Conservation (phyloP, 1,284 basidiomycete species). For the Coniferiporia sulphurascens region DNA sequence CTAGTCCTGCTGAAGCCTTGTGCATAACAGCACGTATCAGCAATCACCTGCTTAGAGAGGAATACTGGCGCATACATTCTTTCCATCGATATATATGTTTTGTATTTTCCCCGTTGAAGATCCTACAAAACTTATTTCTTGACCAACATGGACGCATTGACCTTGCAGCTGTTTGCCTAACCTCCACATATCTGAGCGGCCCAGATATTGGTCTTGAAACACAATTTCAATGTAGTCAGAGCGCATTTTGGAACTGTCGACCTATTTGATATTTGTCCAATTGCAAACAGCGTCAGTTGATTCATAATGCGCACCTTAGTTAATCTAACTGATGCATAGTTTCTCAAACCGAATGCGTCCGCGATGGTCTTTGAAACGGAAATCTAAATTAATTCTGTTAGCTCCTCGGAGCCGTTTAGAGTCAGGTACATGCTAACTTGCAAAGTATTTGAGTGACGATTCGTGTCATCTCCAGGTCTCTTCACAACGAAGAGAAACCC, state of each 20-base stretch:
- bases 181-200: constrained; percentile 91
- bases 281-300: constrained; percentile 12
- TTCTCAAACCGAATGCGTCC: constrained; percentile 63
- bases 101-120: constrained; percentile 77
- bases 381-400: constrained; percentile 40
- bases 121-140: constrained; percentile 74
- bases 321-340: constrained; percentile 62
- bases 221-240: constrained; percentile 85
- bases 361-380: constrained; percentile 67
- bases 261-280: constrained; percentile 35
- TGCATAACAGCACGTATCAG: constrained; percentile 13
- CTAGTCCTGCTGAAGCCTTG: constrained; percentile 75
- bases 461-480: constrained; percentile 50
- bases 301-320: constrained; percentile 48
- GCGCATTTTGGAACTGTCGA: constrained; percentile 56
- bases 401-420: background rate
- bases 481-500: constrained; percentile 60
- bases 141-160: constrained; percentile 52
- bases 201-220: constrained; percentile 90
- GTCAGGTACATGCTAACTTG: constrained; percentile 41
- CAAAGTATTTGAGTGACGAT: constrained; percentile 50
- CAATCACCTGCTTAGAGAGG: constrained; percentile 1
- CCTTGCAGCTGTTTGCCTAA: constrained; percentile 63
- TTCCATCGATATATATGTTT: constrained; percentile 63
- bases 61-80: constrained; percentile 41